Evolutionary conservation across 305 asterid species (phyloP), one percentile per base, ranked within the genome.

Genomic region (Caryopteris hybrid): DNA sequence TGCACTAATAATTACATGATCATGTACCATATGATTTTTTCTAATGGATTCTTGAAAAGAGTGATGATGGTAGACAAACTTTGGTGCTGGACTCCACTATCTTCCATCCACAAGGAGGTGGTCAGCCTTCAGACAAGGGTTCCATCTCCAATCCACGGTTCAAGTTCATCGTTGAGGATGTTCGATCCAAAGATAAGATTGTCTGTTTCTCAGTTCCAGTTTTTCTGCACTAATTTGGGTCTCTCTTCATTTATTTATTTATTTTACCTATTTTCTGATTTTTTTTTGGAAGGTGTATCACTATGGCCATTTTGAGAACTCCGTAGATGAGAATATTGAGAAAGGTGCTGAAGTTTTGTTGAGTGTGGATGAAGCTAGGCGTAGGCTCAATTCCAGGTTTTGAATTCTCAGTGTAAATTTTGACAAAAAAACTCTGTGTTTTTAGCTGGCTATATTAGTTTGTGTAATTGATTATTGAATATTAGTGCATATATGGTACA

Each of bases 61-160:
- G 36, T 20, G 91, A 76, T 59, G 90, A 84, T 71, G 87, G 86
- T 7, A 81, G 89, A 68, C 82, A 74, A 42, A 71, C 77, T 18
- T 31, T 88, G 63, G 73, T 87, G 21, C 64, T 84, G 48, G 93
- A 87, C 54, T 88, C 96, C 52, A 86, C 96, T 7, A 74, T 80
- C 34, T 90, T 90, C 61, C 92, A 90, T 45, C 97, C 97, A n/a
- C 97, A 90, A 82, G 97, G 97, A 7, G 97, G 97, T 42, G 97
- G 97, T 36, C 97, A 91, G 61, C 96, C 95, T 72, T 76, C 96
- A 27, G 96, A 86, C 78, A 80, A 79, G 78, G 97, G 96, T 59
- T 77, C 73, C 57, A 85, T 88, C 42, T 75, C 88, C 75, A 58
- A 27, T 69, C 55, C 76, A 3, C 64, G 65, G 21, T 81, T 79